Evolutionary conservation across 306 rosid species (phyloP).

Genomic region (Rosa persica): DNA sequence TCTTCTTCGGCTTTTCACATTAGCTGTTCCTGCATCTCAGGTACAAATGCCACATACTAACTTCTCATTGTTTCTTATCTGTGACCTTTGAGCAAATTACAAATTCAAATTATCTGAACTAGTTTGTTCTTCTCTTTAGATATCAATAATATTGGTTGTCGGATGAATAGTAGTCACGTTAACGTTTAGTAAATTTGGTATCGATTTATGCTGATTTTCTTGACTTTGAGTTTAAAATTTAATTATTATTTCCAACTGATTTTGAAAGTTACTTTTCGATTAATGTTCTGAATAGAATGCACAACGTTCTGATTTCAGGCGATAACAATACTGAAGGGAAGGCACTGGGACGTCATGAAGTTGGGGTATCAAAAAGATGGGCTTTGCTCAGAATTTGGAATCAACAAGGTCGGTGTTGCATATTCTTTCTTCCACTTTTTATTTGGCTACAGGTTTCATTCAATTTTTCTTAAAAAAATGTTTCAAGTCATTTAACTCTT

Average conservation of each 20-base stretch:
- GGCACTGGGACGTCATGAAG: background rate
- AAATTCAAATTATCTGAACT: too few species aligned
- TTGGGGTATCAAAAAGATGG: background rate
- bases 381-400: background rate
- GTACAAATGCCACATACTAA: background rate
- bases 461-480: too few species aligned
- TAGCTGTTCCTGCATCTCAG: background rate
- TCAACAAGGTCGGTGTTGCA: background rate
- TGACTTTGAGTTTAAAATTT: background rate
- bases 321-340: background rate
- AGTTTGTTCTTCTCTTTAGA: background rate
- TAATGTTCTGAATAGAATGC: background rate
- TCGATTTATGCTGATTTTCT: background rate
- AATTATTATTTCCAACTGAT: background rate
- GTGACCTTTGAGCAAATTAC: background rate
- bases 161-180: background rate
- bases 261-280: background rate
- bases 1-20: background rate
- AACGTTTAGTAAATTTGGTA: background rate
- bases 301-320: background rate
- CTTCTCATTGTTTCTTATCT: too few species aligned
- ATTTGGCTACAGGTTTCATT: too few species aligned
- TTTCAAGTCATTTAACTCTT: too few species aligned
- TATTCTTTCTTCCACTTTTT: background rate
- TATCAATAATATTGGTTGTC: background rate